A percentile compares a stretch with the other conserved stretches of the same genome.
Evolutionary conservation across 495 filamentous ascomycete genomes (phyloP).

Genomic region (Cercophora scortea): DNA sequence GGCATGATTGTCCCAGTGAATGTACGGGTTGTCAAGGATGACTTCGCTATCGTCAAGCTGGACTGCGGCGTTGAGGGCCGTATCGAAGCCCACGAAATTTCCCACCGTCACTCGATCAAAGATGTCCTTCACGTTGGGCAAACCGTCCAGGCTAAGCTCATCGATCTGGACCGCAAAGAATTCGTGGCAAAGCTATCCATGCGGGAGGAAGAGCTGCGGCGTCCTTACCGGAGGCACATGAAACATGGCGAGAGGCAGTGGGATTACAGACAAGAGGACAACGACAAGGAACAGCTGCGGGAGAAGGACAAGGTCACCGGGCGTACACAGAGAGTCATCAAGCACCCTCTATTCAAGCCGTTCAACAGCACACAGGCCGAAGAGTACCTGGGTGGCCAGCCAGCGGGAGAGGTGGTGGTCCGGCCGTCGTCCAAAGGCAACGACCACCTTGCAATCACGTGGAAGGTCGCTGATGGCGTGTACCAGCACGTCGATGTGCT

Average conservation of each 20-base stretch:
- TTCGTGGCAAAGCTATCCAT: constrained; percentile 77
- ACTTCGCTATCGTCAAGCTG: constrained; percentile 86
- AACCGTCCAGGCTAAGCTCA: constrained; percentile 78
- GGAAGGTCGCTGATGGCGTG: constrained; percentile 93
- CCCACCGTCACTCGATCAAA: constrained; percentile 48
- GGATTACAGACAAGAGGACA: constrained; percentile 72
- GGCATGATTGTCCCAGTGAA: constrained; percentile 89
- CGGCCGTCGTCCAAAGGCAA: constrained; percentile 88
- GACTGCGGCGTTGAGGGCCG: constrained; percentile 91
- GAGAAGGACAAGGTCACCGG: constrained; percentile 76
- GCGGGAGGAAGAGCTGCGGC: constrained; percentile 66
- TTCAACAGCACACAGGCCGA: constrained; percentile 92
- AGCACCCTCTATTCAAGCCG: constrained; percentile 87
- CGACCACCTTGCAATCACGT: constrained; percentile 92
- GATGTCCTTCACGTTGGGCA: constrained; percentile 65
- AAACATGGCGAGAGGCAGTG: constrained; percentile 74
- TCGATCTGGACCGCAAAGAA: constrained; percentile 73
- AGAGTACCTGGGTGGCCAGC: constrained; percentile 80
- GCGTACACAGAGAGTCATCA: constrained; percentile 86
- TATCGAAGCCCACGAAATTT: constrained; percentile 65
- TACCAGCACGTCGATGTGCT: constrained; percentile 97
- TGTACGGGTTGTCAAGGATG: constrained; percentile 78
- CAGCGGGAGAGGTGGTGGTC: constrained; percentile 84
- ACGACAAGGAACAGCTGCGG: constrained; percentile 66
- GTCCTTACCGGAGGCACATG: constrained; percentile 54